Evolutionary conservation across 345 rosid genomes (phyloP), one percentile per base, ranked within the genome.

Genomic region (Eucalyptus paniculata): DNA sequence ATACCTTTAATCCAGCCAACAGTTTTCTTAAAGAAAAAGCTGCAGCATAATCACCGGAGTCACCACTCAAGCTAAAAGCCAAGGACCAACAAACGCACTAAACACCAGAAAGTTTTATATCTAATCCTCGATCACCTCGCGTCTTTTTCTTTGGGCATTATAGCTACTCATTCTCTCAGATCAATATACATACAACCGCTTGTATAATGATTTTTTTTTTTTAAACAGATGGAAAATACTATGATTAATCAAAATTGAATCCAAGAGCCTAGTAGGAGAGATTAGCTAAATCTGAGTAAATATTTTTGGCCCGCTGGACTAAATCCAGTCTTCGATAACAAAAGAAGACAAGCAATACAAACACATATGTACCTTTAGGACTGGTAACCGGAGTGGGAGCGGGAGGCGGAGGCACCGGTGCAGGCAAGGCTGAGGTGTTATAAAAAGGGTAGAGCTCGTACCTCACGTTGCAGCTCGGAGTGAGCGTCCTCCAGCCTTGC

Each of bases 401-500:
- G 1, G 42, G 15, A 19, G 69, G 13, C 32, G 69, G 32, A 28
- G 69, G 69, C 32, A 6, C 32, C 2, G 32, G 69, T 4, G 15
- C 15, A 10, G 42, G 23, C 1, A 86, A 8, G 40, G 87, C 65
- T 14, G 87, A 2, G 3, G 7, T 6, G 69, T 60, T 6, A 28
- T 60, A 60, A 60, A 60, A 60, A 1, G 67, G 17, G 69, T 28
- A 28, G 8, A 60, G 0, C 67, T 60, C 67, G 67, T 26, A 28
- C 67, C 15, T 60, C 67, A 60, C 67, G 32, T 10, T 60, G 67
- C 67, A 60, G 67, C 67, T 60, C n/a, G 67, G 67, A 12, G 67
- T 12, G 32, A 26, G 16, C 32, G 0, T 0, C 67, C 16, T 5
- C 32, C 67, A 3, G 7, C 67, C 67, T 60, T 60, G 67, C 16